Base-by-base conservation (phyloP, 495 filamentous ascomycete species). In the Ramalina peruviana region DNA sequence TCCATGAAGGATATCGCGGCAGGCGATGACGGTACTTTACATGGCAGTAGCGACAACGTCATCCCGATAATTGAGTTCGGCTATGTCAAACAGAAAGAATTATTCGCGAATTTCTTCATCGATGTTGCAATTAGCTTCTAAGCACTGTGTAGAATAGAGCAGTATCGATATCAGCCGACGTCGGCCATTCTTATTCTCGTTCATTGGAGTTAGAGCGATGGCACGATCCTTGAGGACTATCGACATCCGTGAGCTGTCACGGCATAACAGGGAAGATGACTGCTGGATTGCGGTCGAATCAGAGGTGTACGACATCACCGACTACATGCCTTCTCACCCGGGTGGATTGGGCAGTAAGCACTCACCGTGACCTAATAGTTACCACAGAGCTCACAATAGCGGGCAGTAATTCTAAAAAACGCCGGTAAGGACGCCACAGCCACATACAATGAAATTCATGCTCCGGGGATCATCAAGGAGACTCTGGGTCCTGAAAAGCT, bases 261-360 rank as follows among this genome's bases (percentile, higher is more conserved):
- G 77, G 64, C 84, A 95, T 71, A 87, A 85, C 68, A 82, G 76
- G 54, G 80, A 81, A 53, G 83, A 94, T 61, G 82, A 80, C 13
- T 78, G 80, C 47, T 86, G 83, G 79, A 79, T 87, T 56, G 80
- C 94, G 58, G 80, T 95, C 55, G 88, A 95, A 68, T 80, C 82
- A 52, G 86, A 85, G 55, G 85, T 92, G 53, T 95, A 94, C 71
- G 88, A 95, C 65, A 80, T 90, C 25, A 83, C 85, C 26, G 85
- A 93, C 47, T 94, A 94, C 65, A 67, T 90, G 9, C 58, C 71
- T 65, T 75, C 83, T 55, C 85, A 89, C 56, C 88, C 88, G 3
- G 88, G 88, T 11, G 88, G 88, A 4, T 21, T 33, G 47, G 49
- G 33, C 13, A 58, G 54, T 52, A 33, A 21, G 54, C 40, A 46